Percentiles rank a stretch among this genome's conserved stretches.
Conservation (phyloP, 257 asterid genomes). For the Nicotiana obtusifolia region DNA sequence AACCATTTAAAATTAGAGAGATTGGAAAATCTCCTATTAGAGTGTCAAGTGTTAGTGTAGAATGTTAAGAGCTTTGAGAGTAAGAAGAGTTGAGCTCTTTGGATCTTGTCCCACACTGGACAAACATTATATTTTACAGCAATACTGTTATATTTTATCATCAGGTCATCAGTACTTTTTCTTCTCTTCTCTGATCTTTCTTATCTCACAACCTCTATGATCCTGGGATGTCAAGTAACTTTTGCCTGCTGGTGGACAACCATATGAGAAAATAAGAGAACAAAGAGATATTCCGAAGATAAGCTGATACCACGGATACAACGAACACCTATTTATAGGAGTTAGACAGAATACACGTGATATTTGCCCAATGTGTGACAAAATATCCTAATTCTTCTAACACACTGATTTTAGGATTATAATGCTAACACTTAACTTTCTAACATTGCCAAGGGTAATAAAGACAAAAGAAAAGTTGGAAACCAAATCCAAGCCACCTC, state of each 20-base stretch:
- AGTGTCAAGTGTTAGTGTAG: too few relatives aligned
- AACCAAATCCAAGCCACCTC: neutral
- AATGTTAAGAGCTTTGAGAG: too few relatives aligned
- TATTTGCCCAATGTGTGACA: neutral
- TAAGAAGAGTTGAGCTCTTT: neutral
- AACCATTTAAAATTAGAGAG: neutral
- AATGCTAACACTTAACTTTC: neutral
- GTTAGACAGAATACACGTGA: neutral
- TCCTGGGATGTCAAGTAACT: neutral
- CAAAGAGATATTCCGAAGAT: neutral
- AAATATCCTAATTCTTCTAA: neutral
- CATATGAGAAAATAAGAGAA: neutral
- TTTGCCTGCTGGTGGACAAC: neutral
- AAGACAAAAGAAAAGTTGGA: neutral
- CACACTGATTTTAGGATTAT: neutral
- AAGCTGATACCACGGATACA: neutral
- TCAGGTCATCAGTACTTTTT: neutral
- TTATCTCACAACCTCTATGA: neutral
- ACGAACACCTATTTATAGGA: neutral
- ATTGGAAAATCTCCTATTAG: neutral
- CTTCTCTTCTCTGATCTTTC: neutral
- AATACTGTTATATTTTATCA: neutral
- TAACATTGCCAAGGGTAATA: neutral
- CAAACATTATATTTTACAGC: neutral
- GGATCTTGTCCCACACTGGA: neutral